Conservation (phyloP, 352 stramenopile species). For the Phytophthora pini region DNA sequence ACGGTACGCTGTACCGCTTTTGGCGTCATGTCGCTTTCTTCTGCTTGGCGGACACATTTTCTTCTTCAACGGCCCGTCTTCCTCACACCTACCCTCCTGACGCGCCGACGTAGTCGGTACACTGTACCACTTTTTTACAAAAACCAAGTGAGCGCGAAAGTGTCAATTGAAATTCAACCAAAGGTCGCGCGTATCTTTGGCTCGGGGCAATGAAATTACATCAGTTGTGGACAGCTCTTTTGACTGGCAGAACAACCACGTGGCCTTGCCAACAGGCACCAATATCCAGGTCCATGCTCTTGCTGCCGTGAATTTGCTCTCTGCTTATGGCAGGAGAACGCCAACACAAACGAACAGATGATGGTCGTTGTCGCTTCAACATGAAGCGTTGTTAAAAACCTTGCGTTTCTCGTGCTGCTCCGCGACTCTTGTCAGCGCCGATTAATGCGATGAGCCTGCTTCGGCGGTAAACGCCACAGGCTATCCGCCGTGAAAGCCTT, state of each 20-base stretch:
- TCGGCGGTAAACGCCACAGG: slow-evolving; percentile 12
- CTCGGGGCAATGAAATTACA: slow-evolving; percentile 15
- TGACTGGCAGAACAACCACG: not conserved
- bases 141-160: not conserved
- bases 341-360: not conserved
- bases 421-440: slow-evolving; percentile 12
- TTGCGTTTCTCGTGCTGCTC: slow-evolving; percentile 34
- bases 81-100: slow-evolving; percentile 23
- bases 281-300: not conserved
- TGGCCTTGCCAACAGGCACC: not conserved
- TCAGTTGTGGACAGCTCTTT: not conserved
- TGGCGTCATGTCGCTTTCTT: slow-evolving; percentile 15
- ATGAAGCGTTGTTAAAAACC: slow-evolving; percentile 31
- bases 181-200: slow-evolving; percentile 34
- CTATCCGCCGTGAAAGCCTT: not conserved
- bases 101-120: slow-evolving; percentile 1
- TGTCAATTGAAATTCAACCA: slow-evolving; percentile 23
- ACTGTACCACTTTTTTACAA: slow-evolving; percentile 12
- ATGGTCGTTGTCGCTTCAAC: slow-evolving; percentile 27
- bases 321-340: not conserved
- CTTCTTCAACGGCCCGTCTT: slow-evolving; percentile 29
- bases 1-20: slow-evolving; percentile 25
- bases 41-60: slow-evolving; percentile 13
- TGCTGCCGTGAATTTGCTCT: not conserved
- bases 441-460: too few species aligned